These are phyloP conservation scores for Globisporangium barbulae DNA, from an alignment of 352 stramenopile genomes.

Conservation along the genomic window DNA sequence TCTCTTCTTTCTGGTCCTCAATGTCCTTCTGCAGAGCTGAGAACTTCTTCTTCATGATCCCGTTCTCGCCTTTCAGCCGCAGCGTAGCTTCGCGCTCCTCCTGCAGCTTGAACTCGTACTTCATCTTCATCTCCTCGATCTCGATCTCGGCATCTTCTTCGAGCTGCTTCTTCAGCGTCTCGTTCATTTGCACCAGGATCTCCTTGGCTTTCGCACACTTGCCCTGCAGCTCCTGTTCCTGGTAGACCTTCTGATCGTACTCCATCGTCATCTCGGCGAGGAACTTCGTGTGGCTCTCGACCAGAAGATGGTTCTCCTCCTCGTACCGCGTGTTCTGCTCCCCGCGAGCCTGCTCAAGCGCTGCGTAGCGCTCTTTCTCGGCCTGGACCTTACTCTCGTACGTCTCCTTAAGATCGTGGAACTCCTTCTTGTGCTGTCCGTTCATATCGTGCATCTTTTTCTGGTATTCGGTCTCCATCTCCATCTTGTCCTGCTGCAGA, in stretches of 20 bases:
- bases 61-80: conserved; percentile 94
- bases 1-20: conserved; percentile 94
- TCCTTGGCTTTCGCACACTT: conserved; percentile 63
- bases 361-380: conserved; percentile 87
- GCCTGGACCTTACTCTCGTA: conserved; percentile 92
- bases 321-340: conserved; percentile 72
- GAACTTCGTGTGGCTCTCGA: conserved; percentile 82
- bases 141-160: conserved; percentile 94
- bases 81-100: conserved; percentile 90
- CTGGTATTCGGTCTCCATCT: conserved; percentile 91
- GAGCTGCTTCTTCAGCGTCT: conserved; percentile 88
- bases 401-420: conserved; percentile 87
- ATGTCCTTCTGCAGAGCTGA: conserved; percentile 92
- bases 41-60: conserved; percentile 97
- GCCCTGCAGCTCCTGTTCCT: conserved; percentile 77
- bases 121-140: conserved; percentile 90
- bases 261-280: conserved; percentile 91
- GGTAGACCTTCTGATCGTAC: conserved; percentile 88
- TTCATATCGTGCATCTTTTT: conserved; percentile 91
- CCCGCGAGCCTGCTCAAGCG: conserved; percentile 70
- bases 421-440: conserved; percentile 83
- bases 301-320: conserved; percentile 72
- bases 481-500: conserved; percentile 86
- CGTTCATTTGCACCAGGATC: conserved; percentile 82
- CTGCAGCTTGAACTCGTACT: conserved; percentile 90